Conservation (phyloP, 176 grass and related monocot species). For the Juncus inflexus region DNA sequence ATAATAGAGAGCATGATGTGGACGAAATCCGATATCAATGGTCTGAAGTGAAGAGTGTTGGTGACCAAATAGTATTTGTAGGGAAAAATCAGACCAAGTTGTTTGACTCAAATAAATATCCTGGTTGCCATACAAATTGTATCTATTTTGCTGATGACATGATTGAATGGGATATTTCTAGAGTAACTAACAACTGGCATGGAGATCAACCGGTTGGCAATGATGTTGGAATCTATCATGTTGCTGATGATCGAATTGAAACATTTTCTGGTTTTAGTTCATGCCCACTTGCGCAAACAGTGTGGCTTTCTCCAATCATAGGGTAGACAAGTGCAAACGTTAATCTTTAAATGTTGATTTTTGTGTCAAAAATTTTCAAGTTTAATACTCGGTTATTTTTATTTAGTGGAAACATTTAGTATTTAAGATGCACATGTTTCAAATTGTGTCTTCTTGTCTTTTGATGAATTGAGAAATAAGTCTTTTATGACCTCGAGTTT, state of each 20-base stretch:
- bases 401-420: too few species aligned
- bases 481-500: too few species aligned
- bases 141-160: constrained; percentile 20
- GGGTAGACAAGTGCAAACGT: too few species aligned
- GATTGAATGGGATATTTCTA: background rate
- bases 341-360: too few species aligned
- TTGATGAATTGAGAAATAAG: too few species aligned
- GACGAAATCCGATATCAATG: background rate
- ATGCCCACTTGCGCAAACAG: background rate
- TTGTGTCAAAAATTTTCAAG: too few species aligned
- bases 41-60: background rate
- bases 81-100: background rate
- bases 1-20: too few species aligned
- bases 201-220: background rate
- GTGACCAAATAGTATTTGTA: constrained; percentile 13
- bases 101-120: background rate
- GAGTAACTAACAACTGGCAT: background rate
- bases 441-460: too few species aligned
- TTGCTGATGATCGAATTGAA: too few species aligned
- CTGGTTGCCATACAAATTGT: background rate
- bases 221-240: constrained; percentile 5
- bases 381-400: too few species aligned
- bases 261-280: too few species aligned
- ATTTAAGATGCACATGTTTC: too few species aligned
- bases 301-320: constrained; percentile 3